These are phyloP conservation scores for Dipodascus geniculatus DNA, from an alignment of 805 yeast genomes.

Conservation along the genomic window DNA sequence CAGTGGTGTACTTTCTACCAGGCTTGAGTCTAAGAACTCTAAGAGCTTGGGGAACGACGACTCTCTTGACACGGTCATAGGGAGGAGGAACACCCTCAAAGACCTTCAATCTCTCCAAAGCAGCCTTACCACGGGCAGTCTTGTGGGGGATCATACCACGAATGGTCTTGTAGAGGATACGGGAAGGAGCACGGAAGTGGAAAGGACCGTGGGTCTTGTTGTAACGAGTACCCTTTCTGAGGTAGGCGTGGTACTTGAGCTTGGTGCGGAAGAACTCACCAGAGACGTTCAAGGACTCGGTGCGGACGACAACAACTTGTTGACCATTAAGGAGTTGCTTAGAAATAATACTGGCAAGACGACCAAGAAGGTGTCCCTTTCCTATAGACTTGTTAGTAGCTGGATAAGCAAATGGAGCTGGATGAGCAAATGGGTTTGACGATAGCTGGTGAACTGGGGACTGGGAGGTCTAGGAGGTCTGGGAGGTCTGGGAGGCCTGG, in stretches of 20 bases:
- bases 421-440: no score
- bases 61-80: conserved; percentile 99
- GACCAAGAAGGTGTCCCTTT: conserved; percentile 99
- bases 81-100: conserved; percentile 99
- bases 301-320: conserved; percentile 94
- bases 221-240: conserved; percentile 98
- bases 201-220: conserved; percentile 99
- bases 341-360: conserved; percentile 97
- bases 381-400: conserved; percentile 24
- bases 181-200: conserved; percentile 99
- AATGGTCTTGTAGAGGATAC: conserved; percentile 98
- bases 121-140: conserved; percentile 99
- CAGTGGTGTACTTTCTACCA: conserved; percentile 99
- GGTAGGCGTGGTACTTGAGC: conserved; percentile 99
- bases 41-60: conserved; percentile 98
- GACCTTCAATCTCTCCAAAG: conserved; percentile 97
- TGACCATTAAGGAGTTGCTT: conserved; percentile 98
- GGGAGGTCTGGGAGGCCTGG: no score
- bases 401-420: no score
- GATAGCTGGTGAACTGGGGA: no score
- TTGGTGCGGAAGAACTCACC: conserved; percentile 99
- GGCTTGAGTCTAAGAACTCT: conserved; percentile 98
- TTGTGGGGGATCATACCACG: conserved; percentile 99
- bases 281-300: conserved; percentile 94
- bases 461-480: no score